Evolutionary conservation across 305 asterid species (phyloP), one percentile per base, ranked within the genome.

Genomic region (Fraxinus platypoda): DNA sequence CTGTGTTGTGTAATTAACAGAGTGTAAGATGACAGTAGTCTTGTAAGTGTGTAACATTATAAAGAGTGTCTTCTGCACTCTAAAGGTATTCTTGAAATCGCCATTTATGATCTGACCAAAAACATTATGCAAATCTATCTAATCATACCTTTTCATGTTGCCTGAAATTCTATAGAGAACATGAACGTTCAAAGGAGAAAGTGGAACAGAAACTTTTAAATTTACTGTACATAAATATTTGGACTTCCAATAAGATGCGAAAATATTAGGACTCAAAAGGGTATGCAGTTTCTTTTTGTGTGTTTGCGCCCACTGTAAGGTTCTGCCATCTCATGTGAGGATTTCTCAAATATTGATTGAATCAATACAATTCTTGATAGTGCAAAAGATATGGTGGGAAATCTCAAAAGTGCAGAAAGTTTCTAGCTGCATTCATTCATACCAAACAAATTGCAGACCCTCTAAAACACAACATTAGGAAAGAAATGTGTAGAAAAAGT

Each of bases 381-480:
- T 62, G 71, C 31, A 62, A 62, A 62, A 62, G 33, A 21, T 19
- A 8, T 21, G 71, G 9, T 4, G 12, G 71, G 15, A 62, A 23
- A 23, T 62, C 71, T 23, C 31, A 8, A 7, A 62, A 62, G 11
- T 6, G 66, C 66, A 54, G 66, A n/a, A 54, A 54, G 26, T n/a
- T n/a, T 54, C 11, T 54, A 54, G 4, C 9, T 54, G 26, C 66
- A 54, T 54, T 54, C 9, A 9, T 64, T 26, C 73, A 64, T 64
- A 25, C 34, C 15, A 23, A 64, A 76, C 46, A 37, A 43, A 43
- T 75, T 30, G 34, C 77, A 73, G 35, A 78, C 81, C 21, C 82
- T 23, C 31, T 25, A 26, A 23, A 43, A 64, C 59, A 0, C 4
- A 78, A 82, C 12, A 35, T 35, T 81, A 52, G 19, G 74, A 68